phyloP scores from a whole-genome alignment of 306 rosid genomes.

The Castanopsis chinensis region DNA sequence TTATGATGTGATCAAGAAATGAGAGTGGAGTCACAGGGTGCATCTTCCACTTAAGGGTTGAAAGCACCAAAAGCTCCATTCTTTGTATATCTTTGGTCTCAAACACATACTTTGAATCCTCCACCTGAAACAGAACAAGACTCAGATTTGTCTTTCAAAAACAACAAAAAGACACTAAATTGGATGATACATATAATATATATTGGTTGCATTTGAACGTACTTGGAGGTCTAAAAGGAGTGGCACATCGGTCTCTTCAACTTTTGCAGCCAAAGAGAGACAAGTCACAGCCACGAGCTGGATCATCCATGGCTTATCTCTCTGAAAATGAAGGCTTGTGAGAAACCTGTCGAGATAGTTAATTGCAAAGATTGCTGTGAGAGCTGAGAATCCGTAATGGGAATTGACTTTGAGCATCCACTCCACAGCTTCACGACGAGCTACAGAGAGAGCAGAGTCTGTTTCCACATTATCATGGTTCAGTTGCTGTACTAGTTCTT shows the following conservation, averaged over 20 bases:
- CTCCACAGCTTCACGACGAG: conserved; percentile 60
- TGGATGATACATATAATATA: background rate
- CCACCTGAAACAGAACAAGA: conserved; percentile 47
- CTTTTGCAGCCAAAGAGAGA: conserved; percentile 91
- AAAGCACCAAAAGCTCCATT: conserved; percentile 88
- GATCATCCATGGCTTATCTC: conserved; percentile 84
- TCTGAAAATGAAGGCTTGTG: conserved; percentile 56
- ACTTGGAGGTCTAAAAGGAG: conserved; percentile 94
- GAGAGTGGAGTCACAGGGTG: conserved; percentile 90
- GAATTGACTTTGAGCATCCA: conserved; percentile 85
- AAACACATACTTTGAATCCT: conserved; percentile 54
- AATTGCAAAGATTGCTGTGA: conserved; percentile 79
- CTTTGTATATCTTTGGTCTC: conserved; percentile 84
- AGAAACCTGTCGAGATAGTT: conserved; percentile 75
- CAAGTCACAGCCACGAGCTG: conserved; percentile 90
- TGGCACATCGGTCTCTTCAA: conserved; percentile 90
- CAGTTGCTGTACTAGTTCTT: conserved; percentile 47
- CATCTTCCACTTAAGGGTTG: conserved; percentile 88
- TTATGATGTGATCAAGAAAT: conserved; percentile 70
- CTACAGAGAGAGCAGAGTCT: conserved; percentile 25
- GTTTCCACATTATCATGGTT: conserved; percentile 14
- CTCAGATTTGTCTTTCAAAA: background rate
- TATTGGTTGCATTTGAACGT: background rate
- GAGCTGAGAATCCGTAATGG: conserved; percentile 69
- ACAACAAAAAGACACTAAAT: background rate